A percentile compares a stretch with the other conserved stretches of the same genome.
phyloP scores from a whole-genome alignment of 306 rosid species.

The Arachis hypogaea region DNA sequence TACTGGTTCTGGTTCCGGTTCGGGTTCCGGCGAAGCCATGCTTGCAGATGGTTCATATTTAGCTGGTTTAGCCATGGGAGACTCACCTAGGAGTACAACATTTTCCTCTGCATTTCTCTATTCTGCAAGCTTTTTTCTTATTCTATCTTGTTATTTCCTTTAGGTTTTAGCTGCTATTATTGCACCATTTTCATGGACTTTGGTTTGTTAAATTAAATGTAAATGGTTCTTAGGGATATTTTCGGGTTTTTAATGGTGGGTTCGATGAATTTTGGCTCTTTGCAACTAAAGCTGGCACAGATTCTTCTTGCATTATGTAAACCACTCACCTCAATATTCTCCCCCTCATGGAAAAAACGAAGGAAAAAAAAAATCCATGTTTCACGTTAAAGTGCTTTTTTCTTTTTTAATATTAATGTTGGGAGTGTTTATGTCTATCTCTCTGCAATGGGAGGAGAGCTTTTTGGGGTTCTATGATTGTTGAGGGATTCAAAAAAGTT shows the following conservation, averaged over 20 bases:
- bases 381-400: constrained; percentile 30
- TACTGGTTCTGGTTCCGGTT: constrained; percentile 33
- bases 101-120: constrained; percentile 23
- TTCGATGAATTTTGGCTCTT: constrained; percentile 49
- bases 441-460: constrained; percentile 3
- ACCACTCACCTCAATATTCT: constrained; percentile 50
- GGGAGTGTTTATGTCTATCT: constrained; percentile 24
- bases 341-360: background rate
- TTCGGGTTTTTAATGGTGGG: constrained; percentile 28
- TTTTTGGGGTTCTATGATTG: constrained; percentile 27
- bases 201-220: constrained; percentile 44
- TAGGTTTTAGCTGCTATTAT: constrained; percentile 32
- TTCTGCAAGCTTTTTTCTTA: constrained; percentile 27
- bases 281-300: constrained; percentile 55
- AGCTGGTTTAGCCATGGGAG: constrained; percentile 99
- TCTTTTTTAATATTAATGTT: constrained; percentile 28
- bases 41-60: constrained; percentile 83
- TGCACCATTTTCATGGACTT: constrained; percentile 31
- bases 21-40: constrained; percentile 45
- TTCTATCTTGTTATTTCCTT: constrained; percentile 30
- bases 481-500: constrained; percentile 9
- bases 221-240: constrained; percentile 45
- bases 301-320: constrained; percentile 53
- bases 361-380: constrained; percentile 41
- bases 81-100: constrained; percentile 49